These are phyloP conservation scores for Parathielavia hyrcaniae DNA, from an alignment of 495 filamentous ascomycete genomes.

Conservation along the genomic window DNA sequence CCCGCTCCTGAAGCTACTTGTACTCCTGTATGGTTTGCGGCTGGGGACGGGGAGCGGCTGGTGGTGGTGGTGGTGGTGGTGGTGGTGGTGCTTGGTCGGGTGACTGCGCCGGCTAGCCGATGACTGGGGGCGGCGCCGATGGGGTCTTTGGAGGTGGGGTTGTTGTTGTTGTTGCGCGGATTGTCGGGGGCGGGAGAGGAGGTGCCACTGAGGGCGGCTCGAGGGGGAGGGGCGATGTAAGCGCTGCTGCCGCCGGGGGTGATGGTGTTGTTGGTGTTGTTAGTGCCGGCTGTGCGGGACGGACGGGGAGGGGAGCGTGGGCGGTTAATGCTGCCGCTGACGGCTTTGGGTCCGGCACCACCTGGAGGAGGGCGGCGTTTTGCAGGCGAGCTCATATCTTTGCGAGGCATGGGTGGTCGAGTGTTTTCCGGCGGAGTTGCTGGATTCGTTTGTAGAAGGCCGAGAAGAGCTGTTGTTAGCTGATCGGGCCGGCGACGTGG, in stretches of 20 bases:
- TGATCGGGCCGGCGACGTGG: not conserved
- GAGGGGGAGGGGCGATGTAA: slow-evolving; percentile 39
- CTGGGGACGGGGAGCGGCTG: not conserved
- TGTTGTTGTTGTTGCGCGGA: slow-evolving; percentile 9
- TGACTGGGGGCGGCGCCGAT: not conserved
- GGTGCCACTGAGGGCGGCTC: slow-evolving; percentile 34
- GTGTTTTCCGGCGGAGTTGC: not conserved
- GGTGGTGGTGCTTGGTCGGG: not conserved
- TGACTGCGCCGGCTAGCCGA: not conserved
- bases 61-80: not conserved
- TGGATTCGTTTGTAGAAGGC: not conserved
- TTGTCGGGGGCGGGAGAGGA: slow-evolving; percentile 35
- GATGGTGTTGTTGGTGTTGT: not conserved
- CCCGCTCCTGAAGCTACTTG: not conserved
- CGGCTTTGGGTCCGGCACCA: slow-evolving; percentile 1
- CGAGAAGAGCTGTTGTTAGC: too few relatives aligned
- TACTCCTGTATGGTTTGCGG: not conserved
- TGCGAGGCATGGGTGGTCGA: slow-evolving; percentile 13
- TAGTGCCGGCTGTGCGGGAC: slow-evolving; percentile 10
- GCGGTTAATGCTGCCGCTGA: slow-evolving; percentile 1
- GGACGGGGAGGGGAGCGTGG: slow-evolving; percentile 19
- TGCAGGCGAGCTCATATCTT: slow-evolving; percentile 20
- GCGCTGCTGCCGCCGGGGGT: slow-evolving; percentile 22
- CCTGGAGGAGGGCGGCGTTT: slow-evolving; percentile 11
- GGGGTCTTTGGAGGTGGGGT: not conserved